These are phyloP conservation scores for Prinsepia uniflora DNA, from an alignment of 306 rosid genomes.

Conservation along the genomic window DNA sequence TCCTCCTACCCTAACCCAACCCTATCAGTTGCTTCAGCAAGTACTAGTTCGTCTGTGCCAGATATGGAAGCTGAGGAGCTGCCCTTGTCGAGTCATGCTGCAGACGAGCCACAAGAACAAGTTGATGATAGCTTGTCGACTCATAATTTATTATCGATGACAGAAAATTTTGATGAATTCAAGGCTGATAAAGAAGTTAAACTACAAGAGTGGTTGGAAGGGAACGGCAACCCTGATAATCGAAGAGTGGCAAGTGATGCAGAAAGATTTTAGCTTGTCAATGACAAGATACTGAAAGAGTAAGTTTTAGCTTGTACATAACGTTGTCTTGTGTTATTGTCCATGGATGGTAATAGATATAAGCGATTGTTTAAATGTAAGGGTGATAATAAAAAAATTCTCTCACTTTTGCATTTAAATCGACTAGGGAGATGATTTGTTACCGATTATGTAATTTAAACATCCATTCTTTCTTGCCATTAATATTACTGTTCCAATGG, in stretches of 20 bases:
- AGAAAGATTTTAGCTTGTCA: constrained; percentile 31
- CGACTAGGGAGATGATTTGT: too few species aligned
- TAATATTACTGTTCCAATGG: too few species aligned
- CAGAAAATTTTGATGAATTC: constrained; percentile 62
- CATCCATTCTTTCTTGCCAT: too few species aligned
- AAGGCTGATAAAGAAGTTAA: constrained; percentile 74
- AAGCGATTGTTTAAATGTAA: constrained; percentile 11
- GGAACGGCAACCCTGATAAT: constrained; percentile 34
- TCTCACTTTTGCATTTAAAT: background rate
- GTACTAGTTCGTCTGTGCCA: constrained; percentile 44
- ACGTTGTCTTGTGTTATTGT: constrained; percentile 11
- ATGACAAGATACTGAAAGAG: background rate
- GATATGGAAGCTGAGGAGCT: constrained; percentile 54
- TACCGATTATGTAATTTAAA: too few species aligned
- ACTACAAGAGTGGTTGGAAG: constrained; percentile 75
- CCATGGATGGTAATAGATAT: constrained; percentile 5
- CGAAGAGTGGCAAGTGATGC: constrained; percentile 24
- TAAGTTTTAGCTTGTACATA: constrained; percentile 20
- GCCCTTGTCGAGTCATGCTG: constrained; percentile 50
- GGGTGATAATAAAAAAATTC: background rate
- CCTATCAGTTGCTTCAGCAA: constrained; percentile 31
- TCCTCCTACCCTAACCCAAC: constrained; percentile 26
- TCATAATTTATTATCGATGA: constrained; percentile 27
- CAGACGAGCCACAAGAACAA: constrained; percentile 41
- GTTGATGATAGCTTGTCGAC: constrained; percentile 27